Conservation (phyloP, 306 rosid genomes). For the Macrotyloma uniflorum region DNA sequence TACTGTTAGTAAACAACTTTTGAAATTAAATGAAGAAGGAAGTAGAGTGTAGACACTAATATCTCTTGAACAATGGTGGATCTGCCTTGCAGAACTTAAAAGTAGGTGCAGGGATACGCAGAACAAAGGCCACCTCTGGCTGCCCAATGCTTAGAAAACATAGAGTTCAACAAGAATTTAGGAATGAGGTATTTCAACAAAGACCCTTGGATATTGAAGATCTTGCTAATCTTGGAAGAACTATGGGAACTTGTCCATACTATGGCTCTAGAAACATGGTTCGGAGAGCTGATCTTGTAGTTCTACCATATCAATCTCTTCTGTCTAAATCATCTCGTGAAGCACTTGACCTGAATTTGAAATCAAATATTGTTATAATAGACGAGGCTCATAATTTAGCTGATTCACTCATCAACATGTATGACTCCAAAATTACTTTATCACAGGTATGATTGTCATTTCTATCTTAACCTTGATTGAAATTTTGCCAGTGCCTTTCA, state of each 20-base stretch:
- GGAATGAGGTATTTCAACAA: constrained; percentile 65
- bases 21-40: constrained; percentile 19
- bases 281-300: constrained; percentile 81
- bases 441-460: constrained; percentile 62
- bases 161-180: constrained; percentile 66
- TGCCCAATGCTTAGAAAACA: constrained; percentile 90
- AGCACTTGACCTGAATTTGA: constrained; percentile 86
- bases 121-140: constrained; percentile 81
- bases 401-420: constrained; percentile 90
- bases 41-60: background rate
- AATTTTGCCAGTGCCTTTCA: constrained; percentile 14
- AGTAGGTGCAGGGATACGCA: constrained; percentile 57
- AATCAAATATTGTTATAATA: constrained; percentile 73
- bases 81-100: constrained; percentile 62
- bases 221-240: constrained; percentile 85
- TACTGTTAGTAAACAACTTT: background rate
- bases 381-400: constrained; percentile 98
- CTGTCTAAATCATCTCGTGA: constrained; percentile 93
- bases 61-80: constrained; percentile 39
- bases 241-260: constrained; percentile 83
- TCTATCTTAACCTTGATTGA: constrained; percentile 22
- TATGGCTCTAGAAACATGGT: constrained; percentile 93
- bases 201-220: constrained; percentile 95
- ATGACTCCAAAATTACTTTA: constrained; percentile 73
- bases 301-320: constrained; percentile 95